Evolutionary conservation across 306 rosid species (phyloP).

Genomic region (Fragaria ananassa): DNA sequence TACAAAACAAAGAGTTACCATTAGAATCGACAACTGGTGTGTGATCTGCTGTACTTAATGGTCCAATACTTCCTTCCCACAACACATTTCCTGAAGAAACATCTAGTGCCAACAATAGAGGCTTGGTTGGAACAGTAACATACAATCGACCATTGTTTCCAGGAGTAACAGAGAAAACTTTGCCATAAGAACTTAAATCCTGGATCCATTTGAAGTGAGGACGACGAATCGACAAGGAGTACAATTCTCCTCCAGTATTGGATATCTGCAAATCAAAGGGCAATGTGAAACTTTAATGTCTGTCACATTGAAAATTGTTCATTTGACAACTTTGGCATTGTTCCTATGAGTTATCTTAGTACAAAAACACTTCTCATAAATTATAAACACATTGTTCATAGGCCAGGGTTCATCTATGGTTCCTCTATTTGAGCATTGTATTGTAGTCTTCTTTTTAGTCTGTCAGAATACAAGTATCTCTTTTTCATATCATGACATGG

Average conservation of each 20-base stretch:
- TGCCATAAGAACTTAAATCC: conserved; percentile 67
- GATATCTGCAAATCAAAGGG: conserved; percentile 48
- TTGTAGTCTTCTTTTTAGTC: background rate
- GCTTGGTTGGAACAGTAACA: conserved; percentile 52
- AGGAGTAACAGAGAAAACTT: conserved; percentile 49
- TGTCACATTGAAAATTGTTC: background rate
- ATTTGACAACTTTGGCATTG: background rate
- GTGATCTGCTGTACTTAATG: conserved; percentile 46
- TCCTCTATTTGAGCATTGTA: background rate
- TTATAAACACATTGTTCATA: background rate
- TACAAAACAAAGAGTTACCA: conserved; percentile 37
- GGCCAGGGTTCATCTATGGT: background rate
- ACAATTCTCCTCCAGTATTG: conserved; percentile 67
- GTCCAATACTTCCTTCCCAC: conserved; percentile 75
- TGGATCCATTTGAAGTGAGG: conserved; percentile 65
- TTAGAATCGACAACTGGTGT: conserved; percentile 69
- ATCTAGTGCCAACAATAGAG: conserved; percentile 66
- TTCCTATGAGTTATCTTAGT: background rate
- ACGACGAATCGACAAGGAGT: conserved; percentile 51
- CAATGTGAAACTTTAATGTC: background rate
- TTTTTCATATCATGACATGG: background rate
- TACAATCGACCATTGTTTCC: conserved; percentile 80
- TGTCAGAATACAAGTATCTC: too few relatives aligned
- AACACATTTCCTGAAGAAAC: conserved; percentile 57
- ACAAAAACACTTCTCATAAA: background rate